Evolutionary conservation across 441 rosid species (phyloP).

Genomic region (Geranium incanum): DNA sequence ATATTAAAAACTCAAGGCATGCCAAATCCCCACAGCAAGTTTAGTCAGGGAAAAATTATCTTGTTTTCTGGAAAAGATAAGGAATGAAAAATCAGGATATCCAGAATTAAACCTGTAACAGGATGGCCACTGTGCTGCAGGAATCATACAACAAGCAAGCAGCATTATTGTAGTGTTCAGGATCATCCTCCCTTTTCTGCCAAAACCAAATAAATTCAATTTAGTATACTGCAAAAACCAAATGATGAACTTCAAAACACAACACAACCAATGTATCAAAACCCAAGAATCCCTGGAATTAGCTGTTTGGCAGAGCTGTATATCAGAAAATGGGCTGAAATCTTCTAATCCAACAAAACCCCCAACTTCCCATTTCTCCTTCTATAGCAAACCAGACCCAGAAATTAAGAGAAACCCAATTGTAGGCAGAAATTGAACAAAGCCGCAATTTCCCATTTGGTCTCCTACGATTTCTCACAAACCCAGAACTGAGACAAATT

Average conservation of each 20-base stretch:
- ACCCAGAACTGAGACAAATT: not conserved
- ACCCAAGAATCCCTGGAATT: not conserved
- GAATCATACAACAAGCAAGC: conserved; percentile 7
- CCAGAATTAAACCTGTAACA: conserved; percentile 7
- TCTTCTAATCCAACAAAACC: not conserved
- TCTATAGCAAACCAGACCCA: not conserved
- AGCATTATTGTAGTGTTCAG: not conserved
- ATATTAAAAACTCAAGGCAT: not conserved
- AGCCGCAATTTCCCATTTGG: not conserved
- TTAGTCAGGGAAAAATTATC: not conserved
- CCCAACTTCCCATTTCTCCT: not conserved
- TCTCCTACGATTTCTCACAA: not conserved
- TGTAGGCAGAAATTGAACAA: not conserved
- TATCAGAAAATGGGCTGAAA: not conserved
- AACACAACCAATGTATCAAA: not conserved
- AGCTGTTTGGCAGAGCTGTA: not conserved
- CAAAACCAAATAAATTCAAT: not conserved
- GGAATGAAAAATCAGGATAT: not conserved
- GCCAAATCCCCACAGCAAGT: not conserved
- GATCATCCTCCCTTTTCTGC: conserved; percentile 5
- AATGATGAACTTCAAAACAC: not conserved
- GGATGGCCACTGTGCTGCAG: conserved; percentile 6
- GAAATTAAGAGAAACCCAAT: not conserved
- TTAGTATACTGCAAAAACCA: not conserved
- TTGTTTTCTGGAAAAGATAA: not conserved